Percentiles rank a stretch among this genome's conserved stretches.
These are phyloP conservation scores for Alternaria novae-zelandiae DNA, from an alignment of 2,329 filamentous ascomycete genomes.

Conservation along the genomic window DNA sequence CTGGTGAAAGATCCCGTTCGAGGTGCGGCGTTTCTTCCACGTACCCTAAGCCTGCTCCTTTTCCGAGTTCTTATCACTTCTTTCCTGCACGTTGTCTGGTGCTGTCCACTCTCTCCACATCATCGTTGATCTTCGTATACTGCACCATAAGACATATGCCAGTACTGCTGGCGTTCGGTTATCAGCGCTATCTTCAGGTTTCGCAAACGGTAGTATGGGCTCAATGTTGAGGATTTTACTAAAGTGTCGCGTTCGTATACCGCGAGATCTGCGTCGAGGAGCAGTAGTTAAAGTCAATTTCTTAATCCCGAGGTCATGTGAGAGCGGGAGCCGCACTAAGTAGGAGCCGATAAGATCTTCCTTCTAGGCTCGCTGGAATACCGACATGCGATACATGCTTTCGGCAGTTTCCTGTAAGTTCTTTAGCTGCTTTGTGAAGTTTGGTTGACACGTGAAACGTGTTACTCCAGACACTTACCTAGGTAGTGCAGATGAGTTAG, in stretches of 20 bases:
- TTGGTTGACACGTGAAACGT: neutral
- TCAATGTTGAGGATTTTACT: neutral
- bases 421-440: neutral
- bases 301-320: neutral
- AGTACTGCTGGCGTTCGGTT: neutral
- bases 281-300: neutral
- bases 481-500: neutral
- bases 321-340: neutral
- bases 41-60: too few species aligned
- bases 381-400: neutral
- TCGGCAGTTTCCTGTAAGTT: neutral
- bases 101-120: neutral
- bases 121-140: accelerated
- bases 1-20: too few species aligned
- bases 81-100: neutral
- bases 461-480: neutral
- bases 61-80: neutral
- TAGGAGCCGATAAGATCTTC: neutral
- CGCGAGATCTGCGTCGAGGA: neutral
- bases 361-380: neutral
- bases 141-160: neutral
- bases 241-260: neutral
- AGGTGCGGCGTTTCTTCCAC: too few species aligned
- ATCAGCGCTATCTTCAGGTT: neutral
- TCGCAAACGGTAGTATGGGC: neutral